Percentiles rank a stretch among this genome's conserved stretches.
Evolutionary conservation across 140 eudicot species (phyloP).

Genomic region (Erigeron philadelphicus): DNA sequence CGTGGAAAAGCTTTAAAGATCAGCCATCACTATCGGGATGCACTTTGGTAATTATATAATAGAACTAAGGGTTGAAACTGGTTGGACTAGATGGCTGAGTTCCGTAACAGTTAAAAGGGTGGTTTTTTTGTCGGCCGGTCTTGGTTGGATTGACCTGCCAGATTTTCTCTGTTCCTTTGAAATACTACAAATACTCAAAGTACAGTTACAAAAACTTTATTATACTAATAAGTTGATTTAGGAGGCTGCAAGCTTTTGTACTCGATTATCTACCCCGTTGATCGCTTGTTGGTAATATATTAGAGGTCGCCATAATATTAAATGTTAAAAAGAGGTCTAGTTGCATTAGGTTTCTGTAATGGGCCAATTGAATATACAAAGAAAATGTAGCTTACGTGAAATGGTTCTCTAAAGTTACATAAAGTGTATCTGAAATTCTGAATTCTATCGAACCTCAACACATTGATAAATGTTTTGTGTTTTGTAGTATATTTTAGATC

Average conservation of each 20-base stretch:
- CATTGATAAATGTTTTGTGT: too few species aligned
- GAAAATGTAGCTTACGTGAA: too few species aligned
- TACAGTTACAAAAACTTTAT: too few species aligned
- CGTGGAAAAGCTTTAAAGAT: conserved; percentile 89
- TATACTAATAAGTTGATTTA: too few species aligned
- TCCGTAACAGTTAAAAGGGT: background rate
- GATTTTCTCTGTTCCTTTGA: too few species aligned
- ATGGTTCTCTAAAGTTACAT: background rate
- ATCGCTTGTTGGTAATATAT: background rate
- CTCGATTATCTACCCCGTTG: too few species aligned
- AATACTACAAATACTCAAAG: background rate
- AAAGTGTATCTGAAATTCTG: background rate
- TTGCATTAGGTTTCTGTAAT: too few species aligned
- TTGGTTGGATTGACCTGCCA: background rate
- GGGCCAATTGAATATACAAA: too few species aligned
- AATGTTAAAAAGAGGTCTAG: too few species aligned
- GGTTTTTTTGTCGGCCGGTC: background rate
- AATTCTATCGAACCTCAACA: background rate
- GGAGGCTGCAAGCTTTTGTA: too few species aligned
- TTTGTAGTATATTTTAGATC: too few species aligned
- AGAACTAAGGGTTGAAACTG: background rate
- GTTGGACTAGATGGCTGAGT: background rate
- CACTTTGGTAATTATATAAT: conserved; percentile 60
- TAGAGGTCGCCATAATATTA: background rate
- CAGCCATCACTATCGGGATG: conserved; percentile 62